Conservation (phyloP, 2,329 filamentous ascomycete genomes). For the Juglanconis oblonga region DNA sequence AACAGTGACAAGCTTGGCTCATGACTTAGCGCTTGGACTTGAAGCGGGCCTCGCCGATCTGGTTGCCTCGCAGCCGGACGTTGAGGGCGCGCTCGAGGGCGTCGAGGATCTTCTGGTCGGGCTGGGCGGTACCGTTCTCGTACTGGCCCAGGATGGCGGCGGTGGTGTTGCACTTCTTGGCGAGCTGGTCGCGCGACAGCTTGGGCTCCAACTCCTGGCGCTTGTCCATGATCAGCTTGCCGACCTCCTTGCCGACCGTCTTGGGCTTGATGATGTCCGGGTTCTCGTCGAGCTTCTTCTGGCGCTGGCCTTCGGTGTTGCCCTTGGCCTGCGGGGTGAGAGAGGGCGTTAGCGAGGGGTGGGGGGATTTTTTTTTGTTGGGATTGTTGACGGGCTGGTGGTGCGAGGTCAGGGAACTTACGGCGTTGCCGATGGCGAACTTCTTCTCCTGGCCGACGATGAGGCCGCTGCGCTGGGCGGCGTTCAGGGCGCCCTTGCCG, state of each 20-base stretch:
- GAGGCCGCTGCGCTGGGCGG: conserved; percentile 76
- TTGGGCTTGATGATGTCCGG: conserved; percentile 98
- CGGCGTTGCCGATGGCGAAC: conserved; percentile 69
- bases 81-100: conserved; percentile 83
- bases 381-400: background rate
- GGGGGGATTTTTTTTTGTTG: background rate
- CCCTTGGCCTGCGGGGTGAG: conserved; percentile 34
- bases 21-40: conserved; percentile 33
- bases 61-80: conserved; percentile 78
- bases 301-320: conserved; percentile 79
- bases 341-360: background rate
- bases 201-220: conserved; percentile 83
- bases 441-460: conserved; percentile 93
- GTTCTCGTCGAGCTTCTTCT: conserved; percentile 95
- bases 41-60: conserved; percentile 79
- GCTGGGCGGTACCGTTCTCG: conserved; percentile 74
- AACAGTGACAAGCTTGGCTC: conserved; percentile 2
- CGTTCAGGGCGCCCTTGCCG: conserved; percentile 81
- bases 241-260: conserved; percentile 78
- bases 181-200: conserved; percentile 89
- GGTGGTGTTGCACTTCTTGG: conserved; percentile 86
- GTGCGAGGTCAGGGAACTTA: conserved; percentile 43
- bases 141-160: conserved; percentile 77
- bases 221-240: conserved; percentile 75
- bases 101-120: conserved; percentile 78